Conservation (phyloP, 352 stramenopile species). For the Phytophthora constricta region DNA sequence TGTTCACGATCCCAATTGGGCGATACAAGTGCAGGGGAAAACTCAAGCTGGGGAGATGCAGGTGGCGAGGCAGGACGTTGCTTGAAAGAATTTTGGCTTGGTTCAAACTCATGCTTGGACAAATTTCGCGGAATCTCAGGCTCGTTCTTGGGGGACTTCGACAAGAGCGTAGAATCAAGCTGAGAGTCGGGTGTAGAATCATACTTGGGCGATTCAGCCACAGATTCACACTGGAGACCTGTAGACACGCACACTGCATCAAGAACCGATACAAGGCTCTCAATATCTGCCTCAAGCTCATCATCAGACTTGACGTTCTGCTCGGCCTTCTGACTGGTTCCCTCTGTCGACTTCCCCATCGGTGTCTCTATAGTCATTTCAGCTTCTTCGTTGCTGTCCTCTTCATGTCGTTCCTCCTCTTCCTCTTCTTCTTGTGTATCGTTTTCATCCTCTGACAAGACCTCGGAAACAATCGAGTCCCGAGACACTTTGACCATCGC, state of each 20-base stretch:
- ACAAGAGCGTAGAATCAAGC: not conserved
- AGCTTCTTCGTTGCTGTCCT: not conserved
- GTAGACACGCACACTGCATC: not conserved
- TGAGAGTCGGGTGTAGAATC: not conserved
- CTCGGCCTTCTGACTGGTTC: not conserved
- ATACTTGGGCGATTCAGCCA: conserved; percentile 5
- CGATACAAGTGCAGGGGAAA: not conserved
- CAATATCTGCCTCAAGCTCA: not conserved
- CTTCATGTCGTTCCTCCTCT: conserved; percentile 2
- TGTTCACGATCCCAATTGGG: not conserved
- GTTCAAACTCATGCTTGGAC: not conserved
- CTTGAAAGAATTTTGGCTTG: not conserved
- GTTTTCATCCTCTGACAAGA: conserved; percentile 43
- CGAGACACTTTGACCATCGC: conserved; percentile 29
- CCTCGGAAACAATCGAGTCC: conserved; percentile 28
- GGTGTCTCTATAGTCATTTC: conserved; percentile 2
- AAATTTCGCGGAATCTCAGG: not conserved
- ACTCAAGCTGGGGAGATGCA: not conserved
- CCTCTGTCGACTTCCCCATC: not conserved
- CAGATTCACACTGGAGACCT: not conserved
- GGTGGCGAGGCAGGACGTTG: not conserved
- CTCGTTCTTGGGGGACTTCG: not conserved
- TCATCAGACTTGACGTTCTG: not conserved
- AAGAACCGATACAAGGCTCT: not conserved
- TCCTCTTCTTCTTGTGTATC: conserved; percentile 9